phyloP scores from a whole-genome alignment of 2,329 filamentous ascomycete genomes.

The Grosmannia serpens region DNA sequence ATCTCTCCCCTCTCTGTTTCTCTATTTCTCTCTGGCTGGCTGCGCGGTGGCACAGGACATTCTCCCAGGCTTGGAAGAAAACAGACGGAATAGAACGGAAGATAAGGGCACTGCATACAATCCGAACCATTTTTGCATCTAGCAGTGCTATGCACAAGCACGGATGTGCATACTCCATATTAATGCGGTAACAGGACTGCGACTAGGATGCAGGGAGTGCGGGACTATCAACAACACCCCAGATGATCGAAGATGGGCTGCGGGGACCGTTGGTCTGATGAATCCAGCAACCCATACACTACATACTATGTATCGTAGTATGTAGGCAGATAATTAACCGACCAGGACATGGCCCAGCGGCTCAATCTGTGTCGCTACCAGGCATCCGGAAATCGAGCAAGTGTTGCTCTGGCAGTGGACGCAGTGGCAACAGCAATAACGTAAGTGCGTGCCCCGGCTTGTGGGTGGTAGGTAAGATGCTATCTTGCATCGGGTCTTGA shows the following conservation, averaged over 20 bases:
- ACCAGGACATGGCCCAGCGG: not conserved
- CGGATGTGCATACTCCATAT: not conserved
- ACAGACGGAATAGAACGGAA: not conserved
- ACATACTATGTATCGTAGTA: too few relatives aligned
- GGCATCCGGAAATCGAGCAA: not conserved
- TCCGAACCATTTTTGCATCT: not conserved
- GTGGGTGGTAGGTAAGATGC: too few relatives aligned
- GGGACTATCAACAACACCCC: not conserved
- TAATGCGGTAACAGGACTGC: not conserved
- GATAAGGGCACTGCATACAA: not conserved
- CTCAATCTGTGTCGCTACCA: not conserved
- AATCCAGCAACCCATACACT: too few relatives aligned
- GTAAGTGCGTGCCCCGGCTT: not conserved
- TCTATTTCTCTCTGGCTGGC: not conserved
- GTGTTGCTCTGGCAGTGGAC: not conserved
- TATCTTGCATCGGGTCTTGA: not conserved
- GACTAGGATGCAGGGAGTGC: not conserved
- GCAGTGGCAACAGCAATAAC: not conserved
- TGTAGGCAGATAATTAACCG: not conserved
- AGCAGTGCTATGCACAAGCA: not conserved
- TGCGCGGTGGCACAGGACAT: not conserved
- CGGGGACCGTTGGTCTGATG: not conserved
- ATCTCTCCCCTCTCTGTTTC: not conserved
- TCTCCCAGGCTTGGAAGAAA: not conserved
- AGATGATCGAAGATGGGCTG: slow-evolving; percentile 2